Conservation (phyloP, 495 filamentous ascomycete species). For the Stereocaulon alpinum region DNA sequence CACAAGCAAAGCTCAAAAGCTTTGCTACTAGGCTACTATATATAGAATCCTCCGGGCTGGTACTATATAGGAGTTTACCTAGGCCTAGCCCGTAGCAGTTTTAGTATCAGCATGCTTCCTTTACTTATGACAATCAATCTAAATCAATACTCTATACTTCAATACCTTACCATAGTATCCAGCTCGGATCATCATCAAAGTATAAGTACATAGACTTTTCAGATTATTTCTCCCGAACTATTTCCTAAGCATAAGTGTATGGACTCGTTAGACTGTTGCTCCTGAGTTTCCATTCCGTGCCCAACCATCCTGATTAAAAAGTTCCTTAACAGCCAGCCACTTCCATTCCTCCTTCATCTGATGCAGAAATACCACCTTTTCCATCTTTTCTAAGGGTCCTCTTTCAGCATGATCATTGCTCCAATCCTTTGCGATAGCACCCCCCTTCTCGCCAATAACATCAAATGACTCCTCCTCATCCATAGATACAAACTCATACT, state of each 20-base stretch:
- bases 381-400: neutral
- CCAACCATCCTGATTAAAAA: conserved; percentile 4
- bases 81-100: too few species aligned
- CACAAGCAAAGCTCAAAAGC: too few species aligned
- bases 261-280: neutral
- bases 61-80: too few species aligned
- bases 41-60: too few species aligned
- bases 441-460: neutral
- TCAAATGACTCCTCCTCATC: conserved; percentile 1
- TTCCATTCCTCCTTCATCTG: conserved; percentile 7
- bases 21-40: too few species aligned
- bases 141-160: too few species aligned
- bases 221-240: too few species aligned
- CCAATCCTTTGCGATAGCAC: conserved; percentile 2
- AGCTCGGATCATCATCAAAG: too few species aligned
- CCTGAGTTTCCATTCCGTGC: neutral
- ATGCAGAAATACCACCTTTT: neutral
- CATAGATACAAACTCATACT: conserved; percentile 2
- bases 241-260: neutral
- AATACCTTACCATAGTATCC: too few species aligned
- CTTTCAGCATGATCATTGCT: neutral
- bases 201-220: too few species aligned
- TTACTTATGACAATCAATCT: too few species aligned
- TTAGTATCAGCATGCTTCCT: too few species aligned
- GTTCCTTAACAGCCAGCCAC: neutral